Conservation (phyloP, 2,329 filamentous ascomycete species). For the Furcasterigmium furcatum region DNA sequence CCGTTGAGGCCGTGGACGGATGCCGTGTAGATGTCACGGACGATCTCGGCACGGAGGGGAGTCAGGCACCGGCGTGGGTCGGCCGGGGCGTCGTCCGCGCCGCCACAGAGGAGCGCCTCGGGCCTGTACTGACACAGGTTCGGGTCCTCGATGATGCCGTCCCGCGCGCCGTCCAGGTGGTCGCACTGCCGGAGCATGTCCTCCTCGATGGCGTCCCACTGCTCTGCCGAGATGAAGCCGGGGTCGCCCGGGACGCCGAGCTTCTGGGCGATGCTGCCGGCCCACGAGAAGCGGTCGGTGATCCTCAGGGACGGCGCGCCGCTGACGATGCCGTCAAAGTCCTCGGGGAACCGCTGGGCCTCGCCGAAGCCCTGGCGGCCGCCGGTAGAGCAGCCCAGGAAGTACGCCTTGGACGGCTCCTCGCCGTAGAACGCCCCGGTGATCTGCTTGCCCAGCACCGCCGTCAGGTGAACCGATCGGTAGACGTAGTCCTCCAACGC, state of each 20-base stretch:
- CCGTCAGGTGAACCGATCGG: slow-evolving; percentile 28
- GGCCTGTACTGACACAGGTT: slow-evolving; percentile 39
- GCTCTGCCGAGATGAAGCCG: slow-evolving; percentile 16
- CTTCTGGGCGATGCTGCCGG: slow-evolving; percentile 41
- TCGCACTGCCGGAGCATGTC: slow-evolving; percentile 42
- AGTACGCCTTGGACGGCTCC: slow-evolving; percentile 39
- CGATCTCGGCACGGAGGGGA: slow-evolving; percentile 32
- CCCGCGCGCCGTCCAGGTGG: slow-evolving; percentile 40
- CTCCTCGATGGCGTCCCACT: slow-evolving; percentile 7
- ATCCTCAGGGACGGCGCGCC: slow-evolving; percentile 37
- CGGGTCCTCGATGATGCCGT: slow-evolving; percentile 45
- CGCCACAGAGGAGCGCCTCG: slow-evolving; percentile 37
- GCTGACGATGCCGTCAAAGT: slow-evolving; percentile 54
- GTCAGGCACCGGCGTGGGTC: slow-evolving; percentile 32
- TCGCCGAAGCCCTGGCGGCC: slow-evolving; percentile 49
- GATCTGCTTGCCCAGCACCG: slow-evolving; percentile 34
- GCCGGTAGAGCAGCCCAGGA: slow-evolving; percentile 49
- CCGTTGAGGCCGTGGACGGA: slow-evolving; percentile 26
- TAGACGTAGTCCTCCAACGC: slow-evolving; percentile 25
- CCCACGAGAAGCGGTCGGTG: slow-evolving; percentile 37
- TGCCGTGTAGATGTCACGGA: slow-evolving; percentile 26
- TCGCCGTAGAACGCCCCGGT: slow-evolving; percentile 37
- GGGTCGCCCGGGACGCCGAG: slow-evolving; percentile 31
- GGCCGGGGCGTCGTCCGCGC: slow-evolving; percentile 20
- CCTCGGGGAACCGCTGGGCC: slow-evolving; percentile 32